Base-by-base conservation (phyloP, 1,284 basidiomycete genomes). In the Marasmius sp. region DNA sequence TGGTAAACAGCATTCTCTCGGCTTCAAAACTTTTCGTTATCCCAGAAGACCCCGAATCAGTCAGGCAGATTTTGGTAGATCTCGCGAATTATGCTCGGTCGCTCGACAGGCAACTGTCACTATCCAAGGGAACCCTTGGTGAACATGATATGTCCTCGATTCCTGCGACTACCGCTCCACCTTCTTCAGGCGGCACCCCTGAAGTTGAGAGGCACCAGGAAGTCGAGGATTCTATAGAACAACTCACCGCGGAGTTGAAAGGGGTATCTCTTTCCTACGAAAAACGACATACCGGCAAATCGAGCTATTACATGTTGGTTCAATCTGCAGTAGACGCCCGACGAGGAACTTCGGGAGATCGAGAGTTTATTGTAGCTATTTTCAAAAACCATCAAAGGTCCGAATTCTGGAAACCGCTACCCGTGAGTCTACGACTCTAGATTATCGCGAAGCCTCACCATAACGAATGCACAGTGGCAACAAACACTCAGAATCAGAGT, bases 291-390 rank as follows among this genome's bases (percentile, higher is more conserved):
- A 60, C 60, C 16, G 64, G 64, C 7, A 48, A 56, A 50, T 57
- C 61, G 14, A 60, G 64, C 43, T 52, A 58, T 37, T 38, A 57
- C 7, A 54, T 62, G 49, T 41, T 65, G 14, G 34, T 65, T 37
- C 53, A 59, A 59, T 50, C 61, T n/a, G 64, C 61, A 34, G 43
- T 61, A 47, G 64, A 65, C 47, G 52, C 59, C 9, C 51, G 50
- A 45, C 43, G 56, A 12, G 47, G 62, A 22, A 34, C 52, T 18
- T 22, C 27, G 20, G 51, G 57, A 14, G 38, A 61, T 20, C 20
- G 33, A 18, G 43, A 20, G 6, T 54, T 54, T 34, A 54, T 27
- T 38, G 16, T 57, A 41, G 22, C 20, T 38, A 33, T 20, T 34
- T n/a, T 37, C 43, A 34, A 20, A 6, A 39, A 52, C 18, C n/a